Evolutionary conservation across 805 yeast genomes (phyloP).

Genomic region (Saccharomyces mikatae): DNA sequence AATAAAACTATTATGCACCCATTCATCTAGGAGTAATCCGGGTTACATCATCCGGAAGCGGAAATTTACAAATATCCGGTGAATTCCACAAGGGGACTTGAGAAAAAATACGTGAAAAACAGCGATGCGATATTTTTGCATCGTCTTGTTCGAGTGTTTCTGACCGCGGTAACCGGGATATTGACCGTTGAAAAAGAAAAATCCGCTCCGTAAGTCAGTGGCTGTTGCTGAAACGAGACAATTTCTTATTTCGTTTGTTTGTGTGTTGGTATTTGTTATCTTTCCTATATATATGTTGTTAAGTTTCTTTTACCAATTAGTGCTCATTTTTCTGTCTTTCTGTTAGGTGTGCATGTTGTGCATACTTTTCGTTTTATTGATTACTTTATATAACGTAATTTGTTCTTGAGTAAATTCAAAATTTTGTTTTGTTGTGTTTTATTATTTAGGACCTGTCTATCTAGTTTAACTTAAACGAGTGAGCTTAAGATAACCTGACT

Average conservation of each 20-base stretch:
- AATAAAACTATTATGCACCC: background rate
- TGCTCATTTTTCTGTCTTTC: background rate
- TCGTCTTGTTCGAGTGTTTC: background rate
- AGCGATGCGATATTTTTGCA: background rate
- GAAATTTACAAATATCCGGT: background rate
- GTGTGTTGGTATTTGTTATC: background rate
- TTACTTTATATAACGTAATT: background rate
- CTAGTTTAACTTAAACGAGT: background rate
- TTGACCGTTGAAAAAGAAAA: background rate
- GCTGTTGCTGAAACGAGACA: background rate
- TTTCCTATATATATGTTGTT: background rate
- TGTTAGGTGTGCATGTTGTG: background rate
- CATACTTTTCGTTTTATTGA: background rate
- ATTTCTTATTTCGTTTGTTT: background rate
- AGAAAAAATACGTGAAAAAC: background rate
- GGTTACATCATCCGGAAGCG: background rate
- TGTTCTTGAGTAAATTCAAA: background rate
- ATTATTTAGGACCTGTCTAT: background rate
- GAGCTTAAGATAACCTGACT: background rate
- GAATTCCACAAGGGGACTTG: background rate
- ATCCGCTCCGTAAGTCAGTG: background rate
- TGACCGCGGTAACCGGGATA: background rate
- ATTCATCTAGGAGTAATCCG: too few relatives aligned
- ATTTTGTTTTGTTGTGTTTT: background rate
- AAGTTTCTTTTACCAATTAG: background rate